These are phyloP conservation scores for Fomitopsis pulvina DNA, from an alignment of 768 basidiomycete genomes.

Conservation along the genomic window DNA sequence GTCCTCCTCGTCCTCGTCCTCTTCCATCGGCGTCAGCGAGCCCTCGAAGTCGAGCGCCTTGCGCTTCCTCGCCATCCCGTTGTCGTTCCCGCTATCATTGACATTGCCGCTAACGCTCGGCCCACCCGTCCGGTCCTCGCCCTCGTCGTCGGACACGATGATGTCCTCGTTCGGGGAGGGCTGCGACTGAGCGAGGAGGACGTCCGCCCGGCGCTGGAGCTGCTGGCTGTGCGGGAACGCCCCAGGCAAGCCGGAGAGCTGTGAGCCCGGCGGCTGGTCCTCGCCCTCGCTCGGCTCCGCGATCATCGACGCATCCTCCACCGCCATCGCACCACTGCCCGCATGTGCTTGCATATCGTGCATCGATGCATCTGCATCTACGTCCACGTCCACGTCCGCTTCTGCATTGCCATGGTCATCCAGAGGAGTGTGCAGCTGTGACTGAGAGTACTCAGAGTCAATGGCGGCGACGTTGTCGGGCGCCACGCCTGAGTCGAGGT, in stretches of 20 bases:
- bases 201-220: conserved; percentile 14
- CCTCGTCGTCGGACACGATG: conserved; percentile 18
- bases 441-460: conserved; percentile 61
- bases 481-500: not conserved
- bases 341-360: not conserved
- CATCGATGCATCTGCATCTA: not conserved
- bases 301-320: conserved; percentile 3
- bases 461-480: not conserved
- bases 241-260: conserved; percentile 1
- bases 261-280: not conserved
- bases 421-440: not conserved
- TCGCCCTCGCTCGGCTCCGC: conserved; percentile 5
- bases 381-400: not conserved
- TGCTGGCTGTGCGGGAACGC: conserved; percentile 3
- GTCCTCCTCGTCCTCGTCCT: conserved; percentile 14
- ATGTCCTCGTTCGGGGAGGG: conserved; percentile 36
- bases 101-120: not conserved
- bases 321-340: too few relatives aligned
- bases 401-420: not conserved
- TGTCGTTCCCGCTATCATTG: conserved; percentile 14
- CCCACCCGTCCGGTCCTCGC: conserved; percentile 10
- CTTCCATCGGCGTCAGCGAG: conserved; percentile 16
- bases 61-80: conserved; percentile 27
- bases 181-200: conserved; percentile 23
- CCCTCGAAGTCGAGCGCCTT: conserved; percentile 22